Percentiles rank a stretch among this genome's conserved stretches.
phyloP scores from a whole-genome alignment of 441 rosid species.

The Arabidopsis lyrata region DNA sequence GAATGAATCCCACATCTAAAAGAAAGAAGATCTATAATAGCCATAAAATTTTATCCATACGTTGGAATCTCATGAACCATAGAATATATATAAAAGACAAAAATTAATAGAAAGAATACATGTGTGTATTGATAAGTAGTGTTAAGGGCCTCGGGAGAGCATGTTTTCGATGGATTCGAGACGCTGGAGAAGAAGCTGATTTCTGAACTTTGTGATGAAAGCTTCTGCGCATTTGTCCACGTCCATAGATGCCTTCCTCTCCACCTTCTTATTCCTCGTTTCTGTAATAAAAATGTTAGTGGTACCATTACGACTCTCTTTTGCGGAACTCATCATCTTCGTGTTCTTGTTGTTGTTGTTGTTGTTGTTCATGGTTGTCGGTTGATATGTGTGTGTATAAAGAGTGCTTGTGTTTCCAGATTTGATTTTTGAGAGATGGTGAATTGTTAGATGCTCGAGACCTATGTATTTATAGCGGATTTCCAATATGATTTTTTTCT shows the following conservation, averaged over 20 bases:
- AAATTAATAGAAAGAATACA: constrained; percentile 9
- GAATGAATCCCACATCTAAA: neutral
- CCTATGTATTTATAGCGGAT: constrained; percentile 35
- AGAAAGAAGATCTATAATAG: neutral
- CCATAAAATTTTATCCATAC: neutral
- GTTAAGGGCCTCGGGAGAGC: constrained; percentile 64
- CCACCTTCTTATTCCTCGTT: constrained; percentile 39
- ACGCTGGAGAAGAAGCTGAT: constrained; percentile 73
- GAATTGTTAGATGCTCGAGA: constrained; percentile 4
- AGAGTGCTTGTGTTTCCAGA: constrained; percentile 21
- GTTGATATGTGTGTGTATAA: constrained; percentile 20
- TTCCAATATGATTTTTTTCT: neutral
- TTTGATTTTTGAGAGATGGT: constrained; percentile 7
- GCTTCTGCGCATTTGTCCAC: constrained; percentile 79
- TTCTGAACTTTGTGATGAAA: constrained; percentile 80
- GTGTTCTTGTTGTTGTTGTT: constrained; percentile 9
- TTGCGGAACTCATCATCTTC: constrained; percentile 25
- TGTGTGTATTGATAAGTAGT: constrained; percentile 12
- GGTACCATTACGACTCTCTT: constrained; percentile 26
- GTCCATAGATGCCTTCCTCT: constrained; percentile 53
- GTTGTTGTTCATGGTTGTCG: constrained; percentile 27
- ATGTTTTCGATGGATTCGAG: constrained; percentile 81
- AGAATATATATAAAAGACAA: neutral
- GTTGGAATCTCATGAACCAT: neutral
- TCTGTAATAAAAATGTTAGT: constrained; percentile 30